Conservation (phyloP, 495 filamentous ascomycete genomes). For the Penicillium cataractarum region DNA sequence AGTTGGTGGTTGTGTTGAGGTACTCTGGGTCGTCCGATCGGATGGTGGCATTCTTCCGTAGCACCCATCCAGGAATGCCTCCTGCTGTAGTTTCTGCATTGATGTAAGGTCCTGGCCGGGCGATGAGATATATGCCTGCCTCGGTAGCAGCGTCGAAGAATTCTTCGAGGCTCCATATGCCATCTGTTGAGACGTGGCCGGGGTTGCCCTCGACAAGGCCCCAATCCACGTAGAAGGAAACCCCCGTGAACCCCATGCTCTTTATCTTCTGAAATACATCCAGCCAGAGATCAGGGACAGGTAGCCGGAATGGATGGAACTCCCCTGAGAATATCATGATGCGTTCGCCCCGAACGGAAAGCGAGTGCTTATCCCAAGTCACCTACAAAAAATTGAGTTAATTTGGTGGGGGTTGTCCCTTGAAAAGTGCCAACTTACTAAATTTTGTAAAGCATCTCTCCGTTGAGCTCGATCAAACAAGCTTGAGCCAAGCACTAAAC, state of each 20-base stretch:
- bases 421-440: constrained; percentile 4
- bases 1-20: constrained; percentile 59
- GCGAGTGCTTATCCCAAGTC: constrained; percentile 69
- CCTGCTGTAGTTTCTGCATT: constrained; percentile 64
- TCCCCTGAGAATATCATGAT: constrained; percentile 70
- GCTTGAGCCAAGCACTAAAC: not conserved
- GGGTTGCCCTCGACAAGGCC: constrained; percentile 68
- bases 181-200: constrained; percentile 63
- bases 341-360: constrained; percentile 66
- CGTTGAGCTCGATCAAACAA: not conserved
- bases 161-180: constrained; percentile 62
- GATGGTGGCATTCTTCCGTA: constrained; percentile 56
- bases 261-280: constrained; percentile 79
- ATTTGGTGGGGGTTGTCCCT: too few species aligned
- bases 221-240: constrained; percentile 74
- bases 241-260: constrained; percentile 68
- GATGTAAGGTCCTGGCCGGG: constrained; percentile 66
- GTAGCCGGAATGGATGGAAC: constrained; percentile 69
- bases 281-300: constrained; percentile 67
- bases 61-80: constrained; percentile 62
- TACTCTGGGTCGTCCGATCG: constrained; percentile 60
- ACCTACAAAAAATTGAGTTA: constrained; percentile 37
- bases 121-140: constrained; percentile 71
- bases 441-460: constrained; percentile 14
- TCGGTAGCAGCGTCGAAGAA: constrained; percentile 67